phyloP scores from a whole-genome alignment of 495 filamentous ascomycete species.

The Penicillium daleae region DNA sequence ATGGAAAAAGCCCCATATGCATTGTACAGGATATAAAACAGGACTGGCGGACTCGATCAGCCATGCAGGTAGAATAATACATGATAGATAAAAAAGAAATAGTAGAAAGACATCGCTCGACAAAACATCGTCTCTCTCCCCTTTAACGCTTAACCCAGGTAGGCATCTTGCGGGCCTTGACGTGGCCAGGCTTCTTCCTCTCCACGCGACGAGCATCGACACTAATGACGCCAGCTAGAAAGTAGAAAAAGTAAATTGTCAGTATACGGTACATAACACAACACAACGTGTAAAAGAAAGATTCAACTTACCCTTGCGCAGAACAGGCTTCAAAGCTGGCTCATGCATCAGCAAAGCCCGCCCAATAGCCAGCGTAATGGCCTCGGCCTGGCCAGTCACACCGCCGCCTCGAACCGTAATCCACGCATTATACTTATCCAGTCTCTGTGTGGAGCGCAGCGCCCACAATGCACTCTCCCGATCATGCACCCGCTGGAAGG shows the following conservation, averaged over 20 bases:
- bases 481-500: conserved; percentile 88
- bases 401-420: conserved; percentile 81
- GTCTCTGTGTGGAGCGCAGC: conserved; percentile 74
- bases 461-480: conserved; percentile 94
- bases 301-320: conserved; percentile 80
- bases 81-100: conserved; percentile 28
- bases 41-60: conserved; percentile 25
- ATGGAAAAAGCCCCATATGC: conserved; percentile 34
- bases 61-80: conserved; percentile 38
- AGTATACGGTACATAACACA: conserved; percentile 7
- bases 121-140: conserved; percentile 11
- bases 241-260: conserved; percentile 12
- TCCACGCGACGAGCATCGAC: conserved; percentile 91
- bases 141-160: conserved; percentile 86
- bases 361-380: conserved; percentile 87
- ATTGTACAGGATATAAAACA: conserved; percentile 43
- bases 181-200: conserved; percentile 94
- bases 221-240: conserved; percentile 84
- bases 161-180: conserved; percentile 98
- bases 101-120: conserved; percentile 20
- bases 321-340: conserved; percentile 81
- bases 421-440: conserved; percentile 98
- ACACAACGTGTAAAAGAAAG: conserved; percentile 2
- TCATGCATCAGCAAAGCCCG: conserved; percentile 89
- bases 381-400: conserved; percentile 93